Base-by-base conservation (phyloP, 768 basidiomycete genomes). In the Lactarius vividus region DNA sequence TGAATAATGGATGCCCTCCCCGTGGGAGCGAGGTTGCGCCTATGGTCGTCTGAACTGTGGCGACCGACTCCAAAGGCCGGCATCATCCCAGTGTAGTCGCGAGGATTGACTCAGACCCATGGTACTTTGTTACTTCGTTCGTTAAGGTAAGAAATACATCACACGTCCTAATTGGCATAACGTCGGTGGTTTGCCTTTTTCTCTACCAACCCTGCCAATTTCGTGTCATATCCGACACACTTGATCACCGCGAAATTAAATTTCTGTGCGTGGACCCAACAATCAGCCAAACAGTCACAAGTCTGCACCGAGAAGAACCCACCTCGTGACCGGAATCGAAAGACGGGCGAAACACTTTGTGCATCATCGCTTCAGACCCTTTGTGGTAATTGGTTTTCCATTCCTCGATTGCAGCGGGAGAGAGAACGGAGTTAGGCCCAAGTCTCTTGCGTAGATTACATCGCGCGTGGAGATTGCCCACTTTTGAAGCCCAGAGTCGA, bases 301-400 rank as follows among this genome's bases (percentile, higher is more conserved):
- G 16, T 3, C 42, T 18, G 52, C 3, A 33, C n/a, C 18, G 16
- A 23, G 9, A 11, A 52, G 49, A 31, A 28, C 60, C 4, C 29
- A 66, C 65, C 61, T 66, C n/a, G 37, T n/a, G 15, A 2, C 61
- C 65, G 1, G 31, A 44, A 18, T 15, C 6, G 6, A 59, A 39
- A 2, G 61, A 39, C 6, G 11, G n/a, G 0, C 0, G 11, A 9
- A 66, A 1, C 0, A 3, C 37, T 13, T 11, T 2, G 4, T 4
- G 0, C 29, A 10, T 8, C 6, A 26, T 11, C 20, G 0, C 1
- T 3, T 16, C 1, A 13, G 31, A 39, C 0, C 33, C 5, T 2
- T 23, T 10, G 29, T 0, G 0, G 20, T 9, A 3, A 10, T 37
- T 37, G 29, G 4, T 31, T 26, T 11, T 54, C n/a, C 61, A 61